phyloP scores from a whole-genome alignment of 805 yeast species.

The Myxozyma nipponensis region DNA sequence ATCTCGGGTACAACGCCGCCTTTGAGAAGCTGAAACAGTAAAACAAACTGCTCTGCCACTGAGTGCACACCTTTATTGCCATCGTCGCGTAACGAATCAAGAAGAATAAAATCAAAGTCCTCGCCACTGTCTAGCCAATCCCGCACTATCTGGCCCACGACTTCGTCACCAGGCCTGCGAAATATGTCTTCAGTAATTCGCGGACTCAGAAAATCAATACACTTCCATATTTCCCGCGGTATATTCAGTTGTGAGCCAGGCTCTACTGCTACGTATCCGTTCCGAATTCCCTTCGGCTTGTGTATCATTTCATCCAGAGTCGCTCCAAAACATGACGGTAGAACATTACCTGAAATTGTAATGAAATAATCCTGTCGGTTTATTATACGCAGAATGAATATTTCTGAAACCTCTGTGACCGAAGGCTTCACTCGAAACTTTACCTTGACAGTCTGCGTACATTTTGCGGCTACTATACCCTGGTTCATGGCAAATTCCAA shows the following conservation, averaged over 20 bases:
- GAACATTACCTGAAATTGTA: constrained; percentile 26
- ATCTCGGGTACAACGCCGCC: constrained; percentile 43
- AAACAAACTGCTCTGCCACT: constrained; percentile 34
- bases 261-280: constrained; percentile 5
- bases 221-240: constrained; percentile 37
- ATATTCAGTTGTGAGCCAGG: constrained; percentile 27
- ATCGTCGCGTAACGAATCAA: constrained; percentile 24
- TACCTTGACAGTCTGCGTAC: constrained; percentile 29
- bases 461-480: constrained; percentile 30
- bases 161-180: constrained; percentile 25
- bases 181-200: constrained; percentile 27
- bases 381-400: constrained; percentile 33
- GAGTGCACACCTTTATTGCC: constrained; percentile 44
- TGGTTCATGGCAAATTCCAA: constrained; percentile 29
- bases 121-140: constrained; percentile 38
- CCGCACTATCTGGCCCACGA: constrained; percentile 33
- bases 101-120: constrained; percentile 35
- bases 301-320: constrained; percentile 30
- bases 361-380: constrained; percentile 37
- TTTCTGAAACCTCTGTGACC: constrained; percentile 23
- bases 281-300: constrained; percentile 16
- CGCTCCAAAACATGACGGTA: constrained; percentile 37
- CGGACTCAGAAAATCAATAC: constrained; percentile 38
- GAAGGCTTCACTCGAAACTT: constrained; percentile 10
- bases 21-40: constrained; percentile 38